Evolutionary conservation across 2,329 filamentous ascomycete species (phyloP), one percentile per base, ranked within the genome.

Genomic region (Sporothrix pallida): DNA sequence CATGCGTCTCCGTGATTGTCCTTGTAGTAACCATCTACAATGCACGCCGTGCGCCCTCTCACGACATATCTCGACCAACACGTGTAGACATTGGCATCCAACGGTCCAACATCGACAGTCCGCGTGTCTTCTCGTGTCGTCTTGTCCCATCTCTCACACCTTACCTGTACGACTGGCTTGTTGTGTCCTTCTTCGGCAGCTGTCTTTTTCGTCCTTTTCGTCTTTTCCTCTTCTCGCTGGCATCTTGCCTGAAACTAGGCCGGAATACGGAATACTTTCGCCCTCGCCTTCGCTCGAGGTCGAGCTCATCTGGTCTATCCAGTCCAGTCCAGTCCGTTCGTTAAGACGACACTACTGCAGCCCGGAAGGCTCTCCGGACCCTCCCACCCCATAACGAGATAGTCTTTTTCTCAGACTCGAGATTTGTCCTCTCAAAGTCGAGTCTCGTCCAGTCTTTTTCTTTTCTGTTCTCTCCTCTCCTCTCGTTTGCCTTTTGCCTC

Each of bases 361-460:
- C 42, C 62, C 62, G 62, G 42, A 65, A 48, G 42, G 37, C 60
- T 65, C 62, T 46, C 62, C 62, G 62, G 62, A 65, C 37, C 62
- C 62, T 65, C 62, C 60, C 42, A 65, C 62, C 60, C 60, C 60
- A 42, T 46, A 15, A 26, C 56, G 37, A 37, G 26, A 37, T 23
- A 58, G 56, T 68, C 23, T 8, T 15, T 26, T 56, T 67, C n/a
- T 67, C 23, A 37, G 31, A 7, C 31, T 37, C 31, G 31, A 37
- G 23, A 26, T 26, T 26, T 26, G 23, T 26, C 23, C 23, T 26
- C 23, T 26, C 23, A 7, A 37, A 37, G 31, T 6, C 31, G 7
- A 37, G 31, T 37, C 31, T 37, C 31, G 31, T 37, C 31, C 31
- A 37, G 10, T 31, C 42, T 8, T 12, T 31, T 15, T 50, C n/a